Base-by-base conservation (phyloP, 257 asterid genomes). In the Ballota nigra region DNA sequence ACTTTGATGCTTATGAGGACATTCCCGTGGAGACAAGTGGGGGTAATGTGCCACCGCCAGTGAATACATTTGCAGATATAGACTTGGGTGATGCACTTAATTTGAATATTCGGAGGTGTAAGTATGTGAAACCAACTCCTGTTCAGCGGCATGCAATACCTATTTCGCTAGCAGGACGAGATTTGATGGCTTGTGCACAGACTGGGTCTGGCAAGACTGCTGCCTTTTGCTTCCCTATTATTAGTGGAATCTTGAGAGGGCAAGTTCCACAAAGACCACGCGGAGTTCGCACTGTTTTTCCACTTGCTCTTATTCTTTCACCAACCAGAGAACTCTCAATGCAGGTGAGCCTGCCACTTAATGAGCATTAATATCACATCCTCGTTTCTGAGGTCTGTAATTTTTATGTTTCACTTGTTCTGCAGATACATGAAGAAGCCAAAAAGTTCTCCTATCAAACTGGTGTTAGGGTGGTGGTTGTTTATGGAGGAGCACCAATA, bases 1-100 rank as follows among this genome's bases (percentile, higher is more conserved):
- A 90, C 68, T 90, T 90, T 71, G 97, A 90, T 80, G 96, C 97
- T 45, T 91, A 91, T 36, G 97, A 91, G 81, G 97, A 91, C 79
- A 91, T 91, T 70, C 92, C 97, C 1, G 92, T 91, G 74, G 97
- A 91, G 81, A 91, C 97, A n/a, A 89, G 88, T 75, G 97, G 97
- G 59, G 85, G 83, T 61, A 83, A 87, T 75, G 95, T 91, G 73
- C 97, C 97, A 3, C 83, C 93, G 10, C 90, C 95, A 0, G 97
- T 91, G 78, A 85, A 81, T 74, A 87, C 96, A 7, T 91, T 91
- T 75, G 96, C 93, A 2, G 97, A 91, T 11, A 91, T 91, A 77
- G 96, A 91, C 78, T 81, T 89, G 82, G 97, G 97, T 23, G 95
- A 89, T 63, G 96, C 95, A 0, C 84, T 89, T 68, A 91, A 91